These are phyloP conservation scores for Lactarius psammicola DNA, from an alignment of 768 basidiomycete species.

Conservation along the genomic window DNA sequence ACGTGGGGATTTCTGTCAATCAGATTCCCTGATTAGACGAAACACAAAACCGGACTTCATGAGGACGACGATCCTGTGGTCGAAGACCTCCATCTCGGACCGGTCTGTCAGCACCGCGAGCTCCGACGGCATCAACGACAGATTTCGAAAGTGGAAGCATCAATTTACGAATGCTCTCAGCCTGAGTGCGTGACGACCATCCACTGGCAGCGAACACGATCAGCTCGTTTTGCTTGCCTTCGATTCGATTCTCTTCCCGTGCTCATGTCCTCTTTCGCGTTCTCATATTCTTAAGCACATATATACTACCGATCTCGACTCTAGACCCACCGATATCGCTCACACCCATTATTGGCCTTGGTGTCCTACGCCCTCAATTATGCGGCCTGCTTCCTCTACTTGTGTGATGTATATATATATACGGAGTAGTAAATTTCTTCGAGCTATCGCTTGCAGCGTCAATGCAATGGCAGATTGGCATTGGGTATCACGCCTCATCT, in stretches of 20 bases:
- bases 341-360: too few relatives aligned
- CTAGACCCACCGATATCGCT: too few relatives aligned
- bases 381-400: too few relatives aligned
- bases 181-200: conserved; percentile 61
- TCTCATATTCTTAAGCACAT: conserved; percentile 41
- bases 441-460: conserved; percentile 25
- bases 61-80: conserved; percentile 85
- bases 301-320: conserved; percentile 45
- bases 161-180: conserved; percentile 80
- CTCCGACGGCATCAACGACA: conserved; percentile 74
- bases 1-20: too few relatives aligned
- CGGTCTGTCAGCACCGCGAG: too few relatives aligned
- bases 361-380: too few relatives aligned
- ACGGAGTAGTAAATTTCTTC: conserved; percentile 24
- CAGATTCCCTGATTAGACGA: too few relatives aligned
- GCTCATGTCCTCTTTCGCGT: too few relatives aligned
- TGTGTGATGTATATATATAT: too few relatives aligned
- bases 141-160: conserved; percentile 85
- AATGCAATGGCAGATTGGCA: conserved; percentile 18
- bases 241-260: too few relatives aligned
- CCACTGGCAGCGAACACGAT: too few relatives aligned
- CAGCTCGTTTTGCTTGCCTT: conserved; percentile 10
- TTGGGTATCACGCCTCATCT: conserved; percentile 18
- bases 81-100: conserved; percentile 53
- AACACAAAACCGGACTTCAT: conserved; percentile 86